phyloP scores from a whole-genome alignment of 1,139 yeast species.

The Zhuliangozyma parablackwelliae region DNA sequence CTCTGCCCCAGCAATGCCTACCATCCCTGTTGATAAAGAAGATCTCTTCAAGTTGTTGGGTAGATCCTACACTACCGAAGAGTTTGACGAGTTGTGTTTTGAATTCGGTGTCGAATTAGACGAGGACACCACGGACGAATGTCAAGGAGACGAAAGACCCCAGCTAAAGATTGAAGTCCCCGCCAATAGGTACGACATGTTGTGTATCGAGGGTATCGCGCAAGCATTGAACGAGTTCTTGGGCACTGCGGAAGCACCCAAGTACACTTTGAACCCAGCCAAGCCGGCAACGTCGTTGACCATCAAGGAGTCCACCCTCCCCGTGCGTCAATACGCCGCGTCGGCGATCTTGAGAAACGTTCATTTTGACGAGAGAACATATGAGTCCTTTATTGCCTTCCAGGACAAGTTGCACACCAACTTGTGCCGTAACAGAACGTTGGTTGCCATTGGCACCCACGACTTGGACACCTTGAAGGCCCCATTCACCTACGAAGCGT shows the following conservation, averaged over 20 bases:
- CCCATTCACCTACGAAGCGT: slow-evolving; percentile 86
- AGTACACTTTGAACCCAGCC: slow-evolving; percentile 56
- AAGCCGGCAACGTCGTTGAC: slow-evolving; percentile 64
- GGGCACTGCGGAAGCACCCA: slow-evolving; percentile 64
- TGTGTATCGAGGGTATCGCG: slow-evolving; percentile 96
- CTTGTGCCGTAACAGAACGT: slow-evolving; percentile 92
- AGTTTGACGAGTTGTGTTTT: slow-evolving; percentile 95
- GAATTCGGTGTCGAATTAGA: slow-evolving; percentile 97
- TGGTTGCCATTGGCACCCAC: slow-evolving; percentile 98
- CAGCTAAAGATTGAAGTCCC: slow-evolving; percentile 95
- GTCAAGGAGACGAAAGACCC: slow-evolving; percentile 81
- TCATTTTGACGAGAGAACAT: slow-evolving; percentile 73
- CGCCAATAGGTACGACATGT: slow-evolving; percentile 96
- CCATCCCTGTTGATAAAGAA: slow-evolving; percentile 89
- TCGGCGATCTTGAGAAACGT: slow-evolving; percentile 88
- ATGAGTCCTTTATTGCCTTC: slow-evolving; percentile 90
- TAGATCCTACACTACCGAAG: slow-evolving; percentile 76
- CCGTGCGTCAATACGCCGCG: slow-evolving; percentile 88
- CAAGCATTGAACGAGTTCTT: slow-evolving; percentile 90
- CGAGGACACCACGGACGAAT: slow-evolving; percentile 87
- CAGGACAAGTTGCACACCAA: slow-evolving; percentile 96
- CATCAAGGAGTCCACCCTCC: slow-evolving; percentile 66
- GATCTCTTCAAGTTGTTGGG: slow-evolving; percentile 85
- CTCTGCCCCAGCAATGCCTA: slow-evolving; percentile 63
- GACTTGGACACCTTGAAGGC: slow-evolving; percentile 79